phyloP scores from a whole-genome alignment of 495 filamentous ascomycete species.

The Penicillium lividum region DNA sequence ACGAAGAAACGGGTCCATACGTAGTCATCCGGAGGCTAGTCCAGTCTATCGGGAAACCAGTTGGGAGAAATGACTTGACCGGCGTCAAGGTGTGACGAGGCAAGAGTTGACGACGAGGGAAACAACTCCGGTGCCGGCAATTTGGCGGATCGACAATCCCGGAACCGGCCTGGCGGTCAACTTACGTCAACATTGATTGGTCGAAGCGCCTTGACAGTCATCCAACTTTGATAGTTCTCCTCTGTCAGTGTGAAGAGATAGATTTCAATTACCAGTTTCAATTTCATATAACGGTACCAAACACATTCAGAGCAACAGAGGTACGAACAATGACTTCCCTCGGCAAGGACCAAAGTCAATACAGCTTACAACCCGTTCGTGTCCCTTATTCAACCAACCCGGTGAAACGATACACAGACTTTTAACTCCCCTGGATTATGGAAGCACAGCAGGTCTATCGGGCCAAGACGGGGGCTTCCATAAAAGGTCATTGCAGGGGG shows the following conservation, averaged over 20 bases:
- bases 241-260: not conserved
- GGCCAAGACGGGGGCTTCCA: not conserved
- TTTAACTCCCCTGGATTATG: not conserved
- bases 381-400: not conserved
- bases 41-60: not conserved
- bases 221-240: not conserved
- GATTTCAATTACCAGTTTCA: not conserved
- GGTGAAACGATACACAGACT: slow-evolving; percentile 7
- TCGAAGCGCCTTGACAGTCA: not conserved
- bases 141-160: not conserved
- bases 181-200: not conserved
- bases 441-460: not conserved
- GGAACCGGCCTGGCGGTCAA: not conserved
- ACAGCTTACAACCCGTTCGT: not conserved
- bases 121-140: not conserved
- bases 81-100: slow-evolving; percentile 15
- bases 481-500: slow-evolving; percentile 6
- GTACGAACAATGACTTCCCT: not conserved
- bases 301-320: not conserved
- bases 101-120: slow-evolving; percentile 1
- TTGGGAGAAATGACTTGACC: not conserved
- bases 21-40: slow-evolving; percentile 14
- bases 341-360: slow-evolving; percentile 1
- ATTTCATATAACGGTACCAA: not conserved
- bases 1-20: slow-evolving; percentile 6